Evolutionary conservation across 1,284 basidiomycete species (phyloP).

Genomic region (Austroboletus olivaceoglutinosus): DNA sequence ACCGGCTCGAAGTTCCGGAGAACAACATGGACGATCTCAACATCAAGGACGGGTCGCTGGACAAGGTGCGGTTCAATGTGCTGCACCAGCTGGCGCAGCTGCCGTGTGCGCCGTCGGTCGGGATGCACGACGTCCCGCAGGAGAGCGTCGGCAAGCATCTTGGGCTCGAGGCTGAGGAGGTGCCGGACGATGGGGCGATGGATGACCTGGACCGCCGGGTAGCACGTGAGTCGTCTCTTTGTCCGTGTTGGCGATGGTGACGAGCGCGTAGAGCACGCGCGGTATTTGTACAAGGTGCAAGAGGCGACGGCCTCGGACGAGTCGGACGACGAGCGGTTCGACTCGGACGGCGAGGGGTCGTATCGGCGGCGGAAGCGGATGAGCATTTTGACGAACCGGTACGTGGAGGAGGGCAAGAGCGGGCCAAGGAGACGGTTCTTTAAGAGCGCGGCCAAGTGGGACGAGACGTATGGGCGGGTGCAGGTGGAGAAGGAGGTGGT

Average conservation of each 20-base stretch:
- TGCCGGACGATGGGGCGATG: constrained; percentile 41
- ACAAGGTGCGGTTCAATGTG: constrained; percentile 77
- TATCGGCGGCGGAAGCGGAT: constrained; percentile 52
- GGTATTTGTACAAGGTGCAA: constrained; percentile 62
- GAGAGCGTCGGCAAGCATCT: constrained; percentile 65
- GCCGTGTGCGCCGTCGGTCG: constrained; percentile 82
- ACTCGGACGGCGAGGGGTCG: constrained; percentile 49
- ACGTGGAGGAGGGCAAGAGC: constrained; percentile 40
- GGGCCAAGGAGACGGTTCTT: constrained; percentile 52
- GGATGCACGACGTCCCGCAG: constrained; percentile 80
- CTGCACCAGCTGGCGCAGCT: constrained; percentile 79
- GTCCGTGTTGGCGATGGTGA: neutral
- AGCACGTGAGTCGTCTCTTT: constrained; percentile 52
- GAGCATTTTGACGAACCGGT: constrained; percentile 63
- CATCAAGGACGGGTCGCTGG: constrained; percentile 75
- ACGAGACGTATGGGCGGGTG: constrained; percentile 29
- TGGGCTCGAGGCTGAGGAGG: constrained; percentile 43
- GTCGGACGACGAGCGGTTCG: constrained; percentile 46
- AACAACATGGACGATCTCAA: constrained; percentile 98
- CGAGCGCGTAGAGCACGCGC: constrained; percentile 51
- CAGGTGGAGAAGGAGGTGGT: constrained; percentile 23
- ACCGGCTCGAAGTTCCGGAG: constrained; percentile 85
- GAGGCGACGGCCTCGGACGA: constrained; percentile 48
- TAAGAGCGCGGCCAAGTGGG: constrained; percentile 47
- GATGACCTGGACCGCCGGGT: constrained; percentile 66